A percentile compares a stretch with the other conserved stretches of the same genome.
These are phyloP conservation scores for Monosporozyma unispora DNA, from an alignment of 805 yeast species.

Conservation along the genomic window DNA sequence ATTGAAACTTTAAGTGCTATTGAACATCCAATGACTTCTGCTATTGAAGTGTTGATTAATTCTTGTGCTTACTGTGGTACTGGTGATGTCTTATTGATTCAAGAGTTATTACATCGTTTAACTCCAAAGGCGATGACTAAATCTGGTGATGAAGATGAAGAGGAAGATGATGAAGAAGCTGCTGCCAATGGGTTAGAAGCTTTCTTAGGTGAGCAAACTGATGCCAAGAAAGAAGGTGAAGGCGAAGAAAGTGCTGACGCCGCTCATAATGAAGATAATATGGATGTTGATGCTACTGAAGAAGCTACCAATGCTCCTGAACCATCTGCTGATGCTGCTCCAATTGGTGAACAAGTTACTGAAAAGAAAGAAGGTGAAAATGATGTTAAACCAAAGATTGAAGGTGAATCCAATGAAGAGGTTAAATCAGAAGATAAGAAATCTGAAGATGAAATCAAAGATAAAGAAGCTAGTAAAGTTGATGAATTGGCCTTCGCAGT, in stretches of 20 bases:
- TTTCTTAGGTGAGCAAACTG: slow-evolving; percentile 27
- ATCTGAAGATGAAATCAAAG: slow-evolving; percentile 21
- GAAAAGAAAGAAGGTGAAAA: slow-evolving; percentile 33
- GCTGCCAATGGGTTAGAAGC: slow-evolving; percentile 25
- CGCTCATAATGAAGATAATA: slow-evolving; percentile 14
- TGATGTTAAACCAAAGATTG: slow-evolving; percentile 20
- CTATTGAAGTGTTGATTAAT: slow-evolving; percentile 80
- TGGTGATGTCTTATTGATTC: slow-evolving; percentile 92
- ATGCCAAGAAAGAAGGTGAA: slow-evolving; percentile 18
- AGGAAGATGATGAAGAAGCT: slow-evolving; percentile 37
- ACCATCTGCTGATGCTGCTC: slow-evolving; percentile 5
- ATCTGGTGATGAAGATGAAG: slow-evolving; percentile 49
- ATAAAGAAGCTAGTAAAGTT: slow-evolving; percentile 24
- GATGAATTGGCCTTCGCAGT: slow-evolving; percentile 71
- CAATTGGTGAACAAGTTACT: slow-evolving; percentile 31
- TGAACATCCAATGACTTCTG: slow-evolving; percentile 86
- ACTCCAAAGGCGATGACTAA: slow-evolving; percentile 56
- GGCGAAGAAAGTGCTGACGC: too few species aligned
- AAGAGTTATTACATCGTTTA: slow-evolving; percentile 80
- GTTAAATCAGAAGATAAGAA: slow-evolving; percentile 28
- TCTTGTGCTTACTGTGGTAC: slow-evolving; percentile 96
- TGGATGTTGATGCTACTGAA: slow-evolving; percentile 16
- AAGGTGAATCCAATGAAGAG: slow-evolving; percentile 16
- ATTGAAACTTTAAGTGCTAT: slow-evolving; percentile 89
- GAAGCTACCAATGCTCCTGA: slow-evolving; percentile 4